Conservation (phyloP, 352 stramenopile genomes). For the Phytophthora pistaciae region DNA sequence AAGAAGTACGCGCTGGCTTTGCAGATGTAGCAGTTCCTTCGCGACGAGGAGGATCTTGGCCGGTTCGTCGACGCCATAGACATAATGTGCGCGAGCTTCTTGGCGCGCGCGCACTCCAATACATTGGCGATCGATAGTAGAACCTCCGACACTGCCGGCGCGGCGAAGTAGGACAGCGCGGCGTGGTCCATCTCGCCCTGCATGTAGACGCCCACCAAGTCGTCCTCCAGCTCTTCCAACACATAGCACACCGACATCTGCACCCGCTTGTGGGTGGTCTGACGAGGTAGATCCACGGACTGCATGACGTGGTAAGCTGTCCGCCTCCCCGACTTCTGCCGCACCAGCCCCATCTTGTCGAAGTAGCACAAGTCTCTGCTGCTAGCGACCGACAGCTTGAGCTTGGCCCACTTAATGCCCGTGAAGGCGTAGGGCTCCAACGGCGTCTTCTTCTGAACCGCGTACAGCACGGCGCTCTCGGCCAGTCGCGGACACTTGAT, state of each 20-base stretch:
- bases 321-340: conserved; percentile 22
- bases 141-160: conserved; percentile 14
- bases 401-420: conserved; percentile 43
- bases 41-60: conserved; percentile 11
- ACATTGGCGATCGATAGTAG: conserved; percentile 18
- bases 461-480: conserved; percentile 37
- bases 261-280: conserved; percentile 16
- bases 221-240: conserved; percentile 33
- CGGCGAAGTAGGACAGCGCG: conserved; percentile 14
- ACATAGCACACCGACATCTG: conserved; percentile 37
- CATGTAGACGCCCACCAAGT: conserved; percentile 31
- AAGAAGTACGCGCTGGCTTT: conserved; percentile 27
- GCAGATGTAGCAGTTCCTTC: conserved; percentile 26
- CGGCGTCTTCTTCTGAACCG: conserved; percentile 18
- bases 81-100: conserved; percentile 29
- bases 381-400: conserved; percentile 28
- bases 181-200: conserved; percentile 12
- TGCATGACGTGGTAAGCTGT: conserved; percentile 42
- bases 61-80: neutral
- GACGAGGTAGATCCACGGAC: conserved; percentile 28
- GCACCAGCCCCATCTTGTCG: conserved; percentile 37
- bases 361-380: conserved; percentile 48
- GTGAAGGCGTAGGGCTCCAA: conserved; percentile 39
- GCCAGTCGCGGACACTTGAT: conserved; percentile 35
- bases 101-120: conserved; percentile 27